A percentile compares a stretch with the other conserved stretches of the same genome.
Evolutionary conservation across 2,329 filamentous ascomycete genomes (phyloP).

Genomic region (Cladosporium austrohemisphaericum): DNA sequence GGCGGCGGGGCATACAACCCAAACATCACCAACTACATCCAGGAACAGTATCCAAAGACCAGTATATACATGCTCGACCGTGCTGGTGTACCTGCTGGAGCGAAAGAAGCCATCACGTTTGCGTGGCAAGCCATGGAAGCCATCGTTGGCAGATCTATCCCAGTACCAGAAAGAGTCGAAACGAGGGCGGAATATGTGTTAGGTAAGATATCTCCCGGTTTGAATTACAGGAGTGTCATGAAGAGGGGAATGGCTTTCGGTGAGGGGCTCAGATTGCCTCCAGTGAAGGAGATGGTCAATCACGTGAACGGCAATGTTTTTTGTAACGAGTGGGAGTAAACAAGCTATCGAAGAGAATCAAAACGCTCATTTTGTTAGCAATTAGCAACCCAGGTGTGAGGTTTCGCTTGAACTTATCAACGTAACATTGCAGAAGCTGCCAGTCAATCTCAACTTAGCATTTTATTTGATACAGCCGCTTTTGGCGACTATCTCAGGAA

Average conservation of each 20-base stretch:
- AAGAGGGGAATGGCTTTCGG: slow-evolving; percentile 52
- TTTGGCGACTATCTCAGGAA: too few species aligned
- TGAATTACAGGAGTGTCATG: slow-evolving; percentile 54
- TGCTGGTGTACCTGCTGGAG: slow-evolving; percentile 54
- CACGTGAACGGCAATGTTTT: slow-evolving; percentile 48
- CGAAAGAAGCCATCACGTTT: slow-evolving; percentile 59
- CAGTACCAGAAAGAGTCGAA: slow-evolving; percentile 54
- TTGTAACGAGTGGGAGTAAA: slow-evolving; percentile 41
- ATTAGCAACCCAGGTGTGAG: too few species aligned
- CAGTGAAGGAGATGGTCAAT: slow-evolving; percentile 51
- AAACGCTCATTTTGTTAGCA: too few species aligned
- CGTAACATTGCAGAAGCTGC: too few species aligned
- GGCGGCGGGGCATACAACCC: slow-evolving; percentile 57
- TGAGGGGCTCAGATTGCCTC: slow-evolving; percentile 37
- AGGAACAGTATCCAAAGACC: slow-evolving; percentile 46
- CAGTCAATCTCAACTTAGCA: too few species aligned
- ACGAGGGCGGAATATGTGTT: slow-evolving; percentile 50
- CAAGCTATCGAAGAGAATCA: too few species aligned
- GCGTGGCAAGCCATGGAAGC: slow-evolving; percentile 61
- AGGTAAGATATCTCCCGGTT: slow-evolving; percentile 53
- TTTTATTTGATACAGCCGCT: too few species aligned
- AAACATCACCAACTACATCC: slow-evolving; percentile 54
- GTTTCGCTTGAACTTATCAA: too few species aligned
- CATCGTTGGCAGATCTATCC: slow-evolving; percentile 53
- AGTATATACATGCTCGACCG: slow-evolving; percentile 55